Base-by-base conservation (phyloP, 2,329 filamentous ascomycete genomes). In the Colletotrichum abscissum region DNA sequence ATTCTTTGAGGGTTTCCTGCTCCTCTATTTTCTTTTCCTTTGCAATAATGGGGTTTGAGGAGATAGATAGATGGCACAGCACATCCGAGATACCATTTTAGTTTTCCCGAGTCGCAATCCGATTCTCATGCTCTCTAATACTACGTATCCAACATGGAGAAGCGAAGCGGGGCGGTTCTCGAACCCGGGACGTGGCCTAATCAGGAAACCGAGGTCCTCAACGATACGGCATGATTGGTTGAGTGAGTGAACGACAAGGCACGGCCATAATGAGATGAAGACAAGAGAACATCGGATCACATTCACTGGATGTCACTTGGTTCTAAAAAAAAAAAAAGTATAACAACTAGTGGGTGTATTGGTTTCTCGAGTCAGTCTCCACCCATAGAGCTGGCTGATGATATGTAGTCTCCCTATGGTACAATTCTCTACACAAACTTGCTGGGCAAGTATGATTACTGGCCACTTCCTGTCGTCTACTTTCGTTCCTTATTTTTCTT, bases 51-150 rank as follows among this genome's bases (percentile, higher is more conserved):
- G 8, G 42, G 8, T 11, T 22, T 3, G 8, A n/a, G 42, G 28
- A 46, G 54, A 66, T 28, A 33, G 26, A 72, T 67, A 74, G 68
- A 60, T n/a, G 70, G 60, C 38, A 73, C 56, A 73, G 60, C 49
- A 73, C 56, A 73, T 14, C 49, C 35, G 62, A 73, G 72, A 74
- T 69, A 74, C 72, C 72, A 74, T 33, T 57, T 19, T 14, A 69
- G 58, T 64, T 69, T 69, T 60, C 16, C 42, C 42, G 19, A 49
- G n/a, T 33, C 30, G 30, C 24, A n/a, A 9, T 28, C 28, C 38
- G 11, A 19, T 11, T 19, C 42, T 5, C 16, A 6, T 12, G 7
- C 19, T 42, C 5, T 42, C 38, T 5, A 35, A 1, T 35, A 35
- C 33, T 12, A 3, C 33, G 33, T 35, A 35, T 35, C 33, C 11